Evolutionary conservation across 495 filamentous ascomycete species (phyloP).

Genomic region (Sabuloglossum arenarium): DNA sequence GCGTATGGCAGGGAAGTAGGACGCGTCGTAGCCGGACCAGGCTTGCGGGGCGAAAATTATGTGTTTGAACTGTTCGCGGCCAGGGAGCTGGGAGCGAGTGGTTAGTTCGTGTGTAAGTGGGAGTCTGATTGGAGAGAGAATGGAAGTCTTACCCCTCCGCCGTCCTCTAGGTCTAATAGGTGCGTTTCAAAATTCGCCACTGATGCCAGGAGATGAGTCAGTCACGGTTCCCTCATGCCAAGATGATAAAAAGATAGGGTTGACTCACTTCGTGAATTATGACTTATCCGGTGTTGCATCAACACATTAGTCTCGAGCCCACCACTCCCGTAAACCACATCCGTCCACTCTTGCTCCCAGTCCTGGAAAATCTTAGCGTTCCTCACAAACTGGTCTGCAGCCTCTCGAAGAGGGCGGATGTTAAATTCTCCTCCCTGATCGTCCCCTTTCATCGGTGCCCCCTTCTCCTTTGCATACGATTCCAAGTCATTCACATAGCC

Average conservation of each 20-base stretch:
- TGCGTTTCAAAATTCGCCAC: conserved; percentile 67
- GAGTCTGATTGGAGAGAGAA: neutral
- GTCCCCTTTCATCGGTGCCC: conserved; percentile 25
- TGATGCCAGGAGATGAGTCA: conserved; percentile 12
- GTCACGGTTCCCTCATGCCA: neutral
- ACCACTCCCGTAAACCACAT: conserved; percentile 36
- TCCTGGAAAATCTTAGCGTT: conserved; percentile 43
- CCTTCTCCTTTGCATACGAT: conserved; percentile 34
- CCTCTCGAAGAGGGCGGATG: conserved; percentile 35
- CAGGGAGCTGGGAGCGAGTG: conserved; percentile 39
- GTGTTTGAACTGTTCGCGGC: conserved; percentile 88
- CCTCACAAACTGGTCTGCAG: conserved; percentile 33
- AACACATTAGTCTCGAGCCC: conserved; percentile 41
- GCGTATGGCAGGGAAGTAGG: conserved; percentile 66
- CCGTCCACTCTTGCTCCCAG: conserved; percentile 58
- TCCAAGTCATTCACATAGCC: conserved; percentile 40
- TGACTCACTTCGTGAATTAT: neutral
- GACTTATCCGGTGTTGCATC: neutral
- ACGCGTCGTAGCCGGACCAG: conserved; percentile 55
- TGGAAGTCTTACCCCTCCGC: conserved; percentile 42
- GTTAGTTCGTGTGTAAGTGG: neutral
- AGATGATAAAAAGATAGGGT: neutral
- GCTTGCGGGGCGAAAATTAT: conserved; percentile 66
- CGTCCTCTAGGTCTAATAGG: conserved; percentile 49
- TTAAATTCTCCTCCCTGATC: conserved; percentile 28